A percentile compares a stretch with the other conserved stretches of the same genome.
These are phyloP conservation scores for Solanum chmielewskii DNA, from an alignment of 257 asterid genomes.

Conservation along the genomic window DNA sequence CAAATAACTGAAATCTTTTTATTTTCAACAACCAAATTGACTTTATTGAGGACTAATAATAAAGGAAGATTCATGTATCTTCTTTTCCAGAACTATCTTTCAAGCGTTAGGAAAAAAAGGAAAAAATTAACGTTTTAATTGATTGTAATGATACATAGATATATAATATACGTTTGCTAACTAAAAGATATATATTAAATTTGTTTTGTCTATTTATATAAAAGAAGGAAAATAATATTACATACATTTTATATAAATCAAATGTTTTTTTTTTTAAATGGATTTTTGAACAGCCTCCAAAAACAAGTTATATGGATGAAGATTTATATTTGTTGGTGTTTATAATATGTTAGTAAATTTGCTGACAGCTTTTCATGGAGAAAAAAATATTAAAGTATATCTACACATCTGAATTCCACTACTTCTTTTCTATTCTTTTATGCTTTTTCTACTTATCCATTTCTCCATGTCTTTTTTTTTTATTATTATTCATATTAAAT, in stretches of 20 bases:
- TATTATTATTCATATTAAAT: background rate
- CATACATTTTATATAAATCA: background rate
- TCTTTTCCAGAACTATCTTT: background rate
- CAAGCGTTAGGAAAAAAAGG: background rate
- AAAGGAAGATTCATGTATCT: background rate
- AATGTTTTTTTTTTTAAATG: background rate
- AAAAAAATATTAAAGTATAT: background rate
- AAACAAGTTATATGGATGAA: background rate
- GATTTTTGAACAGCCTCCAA: background rate
- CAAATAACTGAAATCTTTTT: conserved; percentile 3
- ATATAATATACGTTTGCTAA: background rate
- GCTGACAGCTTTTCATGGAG: conserved; percentile 5
- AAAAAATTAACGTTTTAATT: background rate
- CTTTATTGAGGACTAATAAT: background rate
- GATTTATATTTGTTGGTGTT: background rate
- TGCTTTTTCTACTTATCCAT: background rate
- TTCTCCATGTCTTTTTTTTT: background rate
- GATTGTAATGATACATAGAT: rapidly evolving
- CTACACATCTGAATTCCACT: conserved; percentile 21
- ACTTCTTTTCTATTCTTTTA: background rate
- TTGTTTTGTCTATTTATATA: background rate
- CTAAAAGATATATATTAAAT: background rate
- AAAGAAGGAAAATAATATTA: background rate
- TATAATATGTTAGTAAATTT: background rate
- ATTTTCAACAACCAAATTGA: conserved; percentile 32